Percentiles rank a stretch among this genome's conserved stretches.
phyloP scores from a whole-genome alignment of 2,329 filamentous ascomycete genomes.

The Phialocephala subalpina region DNA sequence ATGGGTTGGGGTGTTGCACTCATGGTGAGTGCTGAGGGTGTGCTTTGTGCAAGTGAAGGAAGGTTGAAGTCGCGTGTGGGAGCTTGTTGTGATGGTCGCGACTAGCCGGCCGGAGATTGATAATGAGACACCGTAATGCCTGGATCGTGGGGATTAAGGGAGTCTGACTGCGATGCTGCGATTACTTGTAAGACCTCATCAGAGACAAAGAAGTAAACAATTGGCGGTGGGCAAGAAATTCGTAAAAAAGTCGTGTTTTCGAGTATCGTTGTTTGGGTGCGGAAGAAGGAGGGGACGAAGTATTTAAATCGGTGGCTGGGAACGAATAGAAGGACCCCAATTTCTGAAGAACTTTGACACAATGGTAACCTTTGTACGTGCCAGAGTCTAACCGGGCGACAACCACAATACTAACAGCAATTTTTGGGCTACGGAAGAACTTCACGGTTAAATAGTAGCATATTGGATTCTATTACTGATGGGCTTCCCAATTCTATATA shows the following conservation, averaged over 20 bases:
- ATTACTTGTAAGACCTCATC: slow-evolving; percentile 1
- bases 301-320: slow-evolving; percentile 11
- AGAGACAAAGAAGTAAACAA: not conserved
- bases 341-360: slow-evolving; percentile 17
- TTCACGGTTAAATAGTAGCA: not conserved
- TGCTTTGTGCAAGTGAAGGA: not conserved
- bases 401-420: not conserved
- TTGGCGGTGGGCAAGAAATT: not conserved
- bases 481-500: not conserved
- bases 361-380: slow-evolving; percentile 9
- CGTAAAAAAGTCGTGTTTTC: not conserved
- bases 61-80: slow-evolving; percentile 2
- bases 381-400: not conserved
- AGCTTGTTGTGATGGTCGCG: slow-evolving; percentile 1
- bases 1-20: slow-evolving; percentile 26
- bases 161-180: not conserved
- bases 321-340: slow-evolving; percentile 24
- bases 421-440: not conserved
- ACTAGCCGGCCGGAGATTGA: slow-evolving; percentile 3
- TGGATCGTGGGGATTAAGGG: not conserved
- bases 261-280: not conserved
- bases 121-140: not conserved
- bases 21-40: slow-evolving; percentile 18
- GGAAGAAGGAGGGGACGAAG: slow-evolving; percentile 9
- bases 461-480: not conserved